Evolutionary conservation across 768 basidiomycete species (phyloP).

Genomic region (Rhizopogon vinicolor): DNA sequence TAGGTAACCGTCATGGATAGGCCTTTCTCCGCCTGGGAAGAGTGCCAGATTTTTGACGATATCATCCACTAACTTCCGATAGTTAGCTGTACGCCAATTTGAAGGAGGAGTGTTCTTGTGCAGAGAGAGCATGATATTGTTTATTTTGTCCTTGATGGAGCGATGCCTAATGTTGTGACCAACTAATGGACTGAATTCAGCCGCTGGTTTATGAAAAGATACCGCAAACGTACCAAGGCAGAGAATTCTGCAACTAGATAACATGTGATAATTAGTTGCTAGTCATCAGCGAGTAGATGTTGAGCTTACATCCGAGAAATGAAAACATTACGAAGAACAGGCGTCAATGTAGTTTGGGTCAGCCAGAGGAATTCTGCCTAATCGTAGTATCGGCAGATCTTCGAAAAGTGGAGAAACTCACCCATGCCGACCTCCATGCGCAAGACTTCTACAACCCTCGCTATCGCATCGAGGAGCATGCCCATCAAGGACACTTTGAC

Average conservation of each 20-base stretch:
- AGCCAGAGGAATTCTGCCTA: constrained; percentile 1
- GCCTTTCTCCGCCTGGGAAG: neutral
- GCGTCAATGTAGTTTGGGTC: constrained; percentile 9
- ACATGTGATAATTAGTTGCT: neutral
- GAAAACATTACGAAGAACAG: constrained; percentile 31
- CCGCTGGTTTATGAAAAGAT: neutral
- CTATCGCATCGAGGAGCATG: constrained; percentile 15
- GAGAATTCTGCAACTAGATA: constrained; percentile 40
- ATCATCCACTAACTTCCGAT: constrained; percentile 6
- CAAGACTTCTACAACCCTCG: constrained; percentile 22
- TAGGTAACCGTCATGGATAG: constrained; percentile 5
- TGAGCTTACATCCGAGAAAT: constrained; percentile 43
- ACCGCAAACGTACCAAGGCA: constrained; percentile 38
- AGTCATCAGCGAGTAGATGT: neutral
- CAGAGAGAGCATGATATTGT: constrained; percentile 6
- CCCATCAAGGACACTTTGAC: constrained; percentile 1
- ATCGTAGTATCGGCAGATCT: neutral
- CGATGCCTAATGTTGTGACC: constrained; percentile 26
- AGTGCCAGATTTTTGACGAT: neutral
- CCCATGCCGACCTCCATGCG: constrained; percentile 24
- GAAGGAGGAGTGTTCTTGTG: constrained; percentile 3
- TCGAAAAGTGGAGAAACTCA: constrained; percentile 7
- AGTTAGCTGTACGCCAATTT: constrained; percentile 2
- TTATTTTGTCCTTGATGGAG: neutral
- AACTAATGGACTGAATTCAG: constrained; percentile 13